Evolutionary conservation across 352 stramenopile genomes (phyloP), one percentile per base, ranked within the genome.

Genomic region (Phytophthora citricola): DNA sequence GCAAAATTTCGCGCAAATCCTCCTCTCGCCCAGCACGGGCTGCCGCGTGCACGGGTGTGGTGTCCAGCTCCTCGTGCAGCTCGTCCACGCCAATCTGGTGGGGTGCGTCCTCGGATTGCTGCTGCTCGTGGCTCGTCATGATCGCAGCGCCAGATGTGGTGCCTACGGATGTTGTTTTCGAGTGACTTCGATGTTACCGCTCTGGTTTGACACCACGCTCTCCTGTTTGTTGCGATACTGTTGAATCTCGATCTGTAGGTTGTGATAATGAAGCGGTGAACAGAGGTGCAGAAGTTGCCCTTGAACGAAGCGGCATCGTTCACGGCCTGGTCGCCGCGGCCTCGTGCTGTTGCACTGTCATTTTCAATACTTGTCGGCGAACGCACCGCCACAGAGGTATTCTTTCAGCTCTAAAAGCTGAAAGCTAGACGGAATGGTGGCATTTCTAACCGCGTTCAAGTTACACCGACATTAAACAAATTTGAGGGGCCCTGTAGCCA

Each of bases 41-140:
- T 26, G 79, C 74, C 14, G 87, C 81, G 56, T 92, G 83, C 36
- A 86, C 61, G 7, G 76, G 73, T 24, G 76, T 89, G 52, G 75
- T 86, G 62, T 91, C 83, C 48, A 86, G 56, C 38, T 87, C 75
- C 14, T 77, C 73, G 70, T 93, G 82, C 40, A 91, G 64, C 48
- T 88, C 82, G 55, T 91, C 82, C 41, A 91, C 66, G 14, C 83
- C 83, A 15, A 83, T 74, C 60, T 85, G 78, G 54, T 79, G 67
- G 32, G 61, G 31, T 41, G 69, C 38, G 32, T 73, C 56, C 58
- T 15, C 53, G 15, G 57, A 38, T 41, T 69, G 61, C 61, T 85
- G 50, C 49, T 66, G 67, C 44, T 68, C 41, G 27, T 60, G 53
- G 54, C 54, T 74, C 53, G 66, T 66, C 66, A 70, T 73, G 38